Percentiles rank a stretch among this genome's conserved stretches.
Evolutionary conservation across 2,329 filamentous ascomycete species (phyloP).

Genomic region (Neonectria faginata): DNA sequence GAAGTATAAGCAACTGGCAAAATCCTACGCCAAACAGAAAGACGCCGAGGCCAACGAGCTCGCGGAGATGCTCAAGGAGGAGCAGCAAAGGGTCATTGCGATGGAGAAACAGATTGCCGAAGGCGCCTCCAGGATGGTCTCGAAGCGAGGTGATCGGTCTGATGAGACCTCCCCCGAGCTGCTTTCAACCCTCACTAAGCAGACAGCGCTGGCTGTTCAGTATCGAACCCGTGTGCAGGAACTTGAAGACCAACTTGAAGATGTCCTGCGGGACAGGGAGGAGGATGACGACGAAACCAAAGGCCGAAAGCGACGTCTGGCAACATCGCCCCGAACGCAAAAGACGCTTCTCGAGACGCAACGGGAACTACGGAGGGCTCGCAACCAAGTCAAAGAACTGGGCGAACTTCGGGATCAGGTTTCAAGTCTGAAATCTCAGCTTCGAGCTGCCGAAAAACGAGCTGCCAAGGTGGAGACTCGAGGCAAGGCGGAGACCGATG

Average conservation of each 20-base stretch:
- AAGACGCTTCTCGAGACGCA: slow-evolving; percentile 64
- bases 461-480: slow-evolving; percentile 53
- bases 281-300: slow-evolving; percentile 50
- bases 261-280: slow-evolving; percentile 52
- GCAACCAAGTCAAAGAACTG: slow-evolving; percentile 65
- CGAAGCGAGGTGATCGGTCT: slow-evolving; percentile 48
- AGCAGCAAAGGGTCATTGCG: slow-evolving; percentile 71
- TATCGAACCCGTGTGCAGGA: slow-evolving; percentile 71
- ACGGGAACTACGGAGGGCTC: slow-evolving; percentile 65
- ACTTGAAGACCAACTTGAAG: slow-evolving; percentile 63
- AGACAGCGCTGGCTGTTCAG: slow-evolving; percentile 68
- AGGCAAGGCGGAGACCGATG: slow-evolving; percentile 45
- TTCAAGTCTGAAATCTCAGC: slow-evolving; percentile 62
- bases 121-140: slow-evolving; percentile 67
- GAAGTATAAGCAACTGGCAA: slow-evolving; percentile 82
- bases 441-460: slow-evolving; percentile 62
- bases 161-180: slow-evolving; percentile 61
- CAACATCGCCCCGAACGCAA: slow-evolving; percentile 62
- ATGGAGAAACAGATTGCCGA: slow-evolving; percentile 74
- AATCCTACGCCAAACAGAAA: slow-evolving; percentile 82
- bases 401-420: slow-evolving; percentile 64
- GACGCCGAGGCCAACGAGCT: slow-evolving; percentile 77
- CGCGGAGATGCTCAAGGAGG: slow-evolving; percentile 73
- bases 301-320: slow-evolving; percentile 51
- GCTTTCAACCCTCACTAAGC: slow-evolving; percentile 65